phyloP scores from a whole-genome alignment of 257 asterid species.

The Solanum clarkiae region DNA sequence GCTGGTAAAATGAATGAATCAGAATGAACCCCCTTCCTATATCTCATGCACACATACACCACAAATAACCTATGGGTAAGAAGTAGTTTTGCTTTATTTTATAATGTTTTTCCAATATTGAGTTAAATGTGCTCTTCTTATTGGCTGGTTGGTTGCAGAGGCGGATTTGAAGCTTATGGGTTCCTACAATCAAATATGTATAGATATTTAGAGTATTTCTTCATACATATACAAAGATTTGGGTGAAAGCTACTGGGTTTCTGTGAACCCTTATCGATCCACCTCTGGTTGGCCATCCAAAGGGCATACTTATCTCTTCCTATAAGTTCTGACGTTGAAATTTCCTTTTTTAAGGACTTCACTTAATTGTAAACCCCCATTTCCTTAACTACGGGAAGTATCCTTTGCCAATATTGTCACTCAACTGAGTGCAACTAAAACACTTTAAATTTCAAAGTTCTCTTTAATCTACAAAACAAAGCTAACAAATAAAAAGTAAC shows the following conservation, averaged over 20 bases:
- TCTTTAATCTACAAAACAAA: neutral
- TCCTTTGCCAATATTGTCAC: neutral
- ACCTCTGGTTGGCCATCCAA: neutral
- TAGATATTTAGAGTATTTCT: neutral
- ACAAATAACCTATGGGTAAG: neutral
- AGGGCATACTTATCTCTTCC: neutral
- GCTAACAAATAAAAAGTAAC: neutral
- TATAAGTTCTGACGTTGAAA: neutral
- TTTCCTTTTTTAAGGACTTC: neutral
- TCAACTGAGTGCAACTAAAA: neutral
- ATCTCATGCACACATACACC: neutral
- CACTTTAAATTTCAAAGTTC: neutral
- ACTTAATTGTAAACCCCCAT: neutral
- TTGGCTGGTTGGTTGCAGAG: neutral
- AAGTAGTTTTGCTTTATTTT: neutral
- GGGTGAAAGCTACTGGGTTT: neutral
- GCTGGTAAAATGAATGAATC: neutral
- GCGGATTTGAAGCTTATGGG: neutral
- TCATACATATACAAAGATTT: neutral
- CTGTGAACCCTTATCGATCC: neutral
- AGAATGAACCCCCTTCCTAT: neutral
- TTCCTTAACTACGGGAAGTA: neutral
- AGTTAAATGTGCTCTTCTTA: neutral
- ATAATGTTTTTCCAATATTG: neutral
- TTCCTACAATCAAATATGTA: neutral